phyloP scores from a whole-genome alignment of 2,329 filamentous ascomycete genomes.

The Tolypocladium nubicola region DNA sequence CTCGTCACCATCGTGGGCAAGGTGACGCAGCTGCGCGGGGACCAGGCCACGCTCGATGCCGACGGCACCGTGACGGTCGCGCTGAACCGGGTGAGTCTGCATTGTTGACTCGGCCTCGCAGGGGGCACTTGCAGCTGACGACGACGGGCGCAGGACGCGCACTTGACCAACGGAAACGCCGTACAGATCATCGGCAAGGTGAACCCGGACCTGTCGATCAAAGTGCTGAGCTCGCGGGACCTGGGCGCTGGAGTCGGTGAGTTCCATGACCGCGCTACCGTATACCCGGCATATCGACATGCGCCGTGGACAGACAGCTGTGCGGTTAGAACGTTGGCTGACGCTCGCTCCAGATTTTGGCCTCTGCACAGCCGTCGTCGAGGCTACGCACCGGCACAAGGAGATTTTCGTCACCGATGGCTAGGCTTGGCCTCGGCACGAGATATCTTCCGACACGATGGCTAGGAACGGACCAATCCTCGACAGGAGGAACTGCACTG shows the following conservation, averaged over 20 bases:
- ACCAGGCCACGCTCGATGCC: slow-evolving; percentile 70
- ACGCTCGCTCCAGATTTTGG: slow-evolving; percentile 50
- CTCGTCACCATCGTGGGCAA: slow-evolving; percentile 81
- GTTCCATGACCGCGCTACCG: slow-evolving; percentile 18
- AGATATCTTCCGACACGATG: slow-evolving; percentile 19
- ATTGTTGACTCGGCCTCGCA: neutral
- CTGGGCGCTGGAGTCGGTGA: slow-evolving; percentile 59
- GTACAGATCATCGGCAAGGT: slow-evolving; percentile 76
- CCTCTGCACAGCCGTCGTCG: slow-evolving; percentile 68
- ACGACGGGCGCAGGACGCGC: slow-evolving; percentile 45
- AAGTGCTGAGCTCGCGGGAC: slow-evolving; percentile 59
- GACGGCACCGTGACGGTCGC: slow-evolving; percentile 65
- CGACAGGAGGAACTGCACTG: neutral
- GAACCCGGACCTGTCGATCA: slow-evolving; percentile 60
- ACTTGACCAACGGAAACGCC: slow-evolving; percentile 58
- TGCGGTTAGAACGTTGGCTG: neutral
- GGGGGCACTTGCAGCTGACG: neutral
- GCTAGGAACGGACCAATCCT: neutral
- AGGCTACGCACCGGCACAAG: slow-evolving; percentile 73
- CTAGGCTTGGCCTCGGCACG: neutral
- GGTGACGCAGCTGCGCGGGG: slow-evolving; percentile 71
- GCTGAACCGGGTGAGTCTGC: slow-evolving; percentile 54
- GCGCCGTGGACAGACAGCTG: neutral
- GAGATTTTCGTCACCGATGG: slow-evolving; percentile 61
- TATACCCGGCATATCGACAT: no score